Evolutionary conservation across 2,329 filamentous ascomycete genomes (phyloP).

Genomic region (Volutella citrinella): DNA sequence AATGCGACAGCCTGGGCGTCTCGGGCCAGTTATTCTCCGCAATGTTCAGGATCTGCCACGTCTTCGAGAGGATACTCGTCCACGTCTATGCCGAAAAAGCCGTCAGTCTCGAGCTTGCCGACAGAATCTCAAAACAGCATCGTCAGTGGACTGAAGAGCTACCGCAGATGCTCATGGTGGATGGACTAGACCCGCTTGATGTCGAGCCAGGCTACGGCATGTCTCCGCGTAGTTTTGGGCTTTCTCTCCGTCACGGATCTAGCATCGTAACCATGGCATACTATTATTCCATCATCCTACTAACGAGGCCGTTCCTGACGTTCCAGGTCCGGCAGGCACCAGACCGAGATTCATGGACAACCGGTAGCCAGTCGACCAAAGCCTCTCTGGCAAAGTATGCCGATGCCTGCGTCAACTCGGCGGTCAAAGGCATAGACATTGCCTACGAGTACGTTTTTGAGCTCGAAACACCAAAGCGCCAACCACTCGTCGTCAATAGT

Average conservation of each 20-base stretch:
- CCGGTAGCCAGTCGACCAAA: conserved; percentile 1
- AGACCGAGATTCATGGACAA: background rate
- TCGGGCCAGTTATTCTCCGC: conserved; percentile 1
- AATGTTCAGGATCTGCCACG: conserved; percentile 5
- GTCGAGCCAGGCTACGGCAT: background rate
- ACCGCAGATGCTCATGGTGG: conserved; percentile 1
- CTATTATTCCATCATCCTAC: conserved; percentile 4
- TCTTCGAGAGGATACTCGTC: conserved; percentile 2
- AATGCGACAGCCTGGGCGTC: background rate
- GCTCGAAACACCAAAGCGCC: conserved; percentile 1
- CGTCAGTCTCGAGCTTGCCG: conserved; percentile 3
- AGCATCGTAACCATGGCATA: conserved; percentile 3
- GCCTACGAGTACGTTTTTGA: conserved; percentile 4
- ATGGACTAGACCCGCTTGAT: background rate
- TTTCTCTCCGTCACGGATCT: background rate
- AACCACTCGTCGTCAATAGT: conserved; percentile 4
- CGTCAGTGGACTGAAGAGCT: conserved; percentile 3
- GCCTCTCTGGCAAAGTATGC: background rate
- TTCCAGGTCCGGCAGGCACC: conserved; percentile 1
- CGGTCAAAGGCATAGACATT: conserved; percentile 4
- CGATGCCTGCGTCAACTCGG: conserved; percentile 4
- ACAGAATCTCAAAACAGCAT: conserved; percentile 2
- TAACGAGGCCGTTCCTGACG: conserved; percentile 2
- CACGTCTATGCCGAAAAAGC: conserved; percentile 3
- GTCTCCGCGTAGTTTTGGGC: background rate